Conservation (phyloP, 108 stramenopile genomes). For the Licmophora abbreviata region DNA sequence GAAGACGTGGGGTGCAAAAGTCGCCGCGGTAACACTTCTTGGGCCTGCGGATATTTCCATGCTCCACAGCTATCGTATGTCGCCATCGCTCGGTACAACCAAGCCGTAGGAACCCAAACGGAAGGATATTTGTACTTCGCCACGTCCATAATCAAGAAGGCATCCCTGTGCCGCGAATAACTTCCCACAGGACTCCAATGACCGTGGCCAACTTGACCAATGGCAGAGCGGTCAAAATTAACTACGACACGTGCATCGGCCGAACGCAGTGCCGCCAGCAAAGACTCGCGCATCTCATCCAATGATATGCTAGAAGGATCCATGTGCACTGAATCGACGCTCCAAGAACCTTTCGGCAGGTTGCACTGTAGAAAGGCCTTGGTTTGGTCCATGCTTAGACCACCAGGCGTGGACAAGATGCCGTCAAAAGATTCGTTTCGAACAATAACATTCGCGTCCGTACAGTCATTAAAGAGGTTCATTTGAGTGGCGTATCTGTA, state of each 20-base stretch:
- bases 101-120: slow-evolving; percentile 80
- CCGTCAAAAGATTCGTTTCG: slow-evolving; percentile 22
- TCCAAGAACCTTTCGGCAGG: slow-evolving; percentile 28
- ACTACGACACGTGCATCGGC: slow-evolving; percentile 51
- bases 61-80: slow-evolving; percentile 56
- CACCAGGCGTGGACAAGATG: slow-evolving; percentile 42
- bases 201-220: slow-evolving; percentile 86
- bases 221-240: slow-evolving; percentile 52
- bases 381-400: slow-evolving; percentile 43
- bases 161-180: slow-evolving; percentile 59
- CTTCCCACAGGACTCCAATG: slow-evolving; percentile 91
- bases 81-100: slow-evolving; percentile 57
- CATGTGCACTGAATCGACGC: slow-evolving; percentile 29
- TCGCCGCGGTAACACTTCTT: neutral
- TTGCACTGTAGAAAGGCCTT: slow-evolving; percentile 52
- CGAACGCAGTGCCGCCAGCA: slow-evolving; percentile 45
- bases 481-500: slow-evolving; percentile 75
- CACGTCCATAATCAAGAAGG: slow-evolving; percentile 92
- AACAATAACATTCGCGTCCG: slow-evolving; percentile 30
- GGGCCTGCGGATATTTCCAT: slow-evolving; percentile 20
- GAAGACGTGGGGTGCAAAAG: neutral
- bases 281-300: slow-evolving; percentile 34
- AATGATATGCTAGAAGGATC: slow-evolving; percentile 20
- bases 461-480: slow-evolving; percentile 38
- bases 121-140: slow-evolving; percentile 97